These are phyloP conservation scores for Solanum arcanum DNA, from an alignment of 257 asterid species.

Conservation along the genomic window DNA sequence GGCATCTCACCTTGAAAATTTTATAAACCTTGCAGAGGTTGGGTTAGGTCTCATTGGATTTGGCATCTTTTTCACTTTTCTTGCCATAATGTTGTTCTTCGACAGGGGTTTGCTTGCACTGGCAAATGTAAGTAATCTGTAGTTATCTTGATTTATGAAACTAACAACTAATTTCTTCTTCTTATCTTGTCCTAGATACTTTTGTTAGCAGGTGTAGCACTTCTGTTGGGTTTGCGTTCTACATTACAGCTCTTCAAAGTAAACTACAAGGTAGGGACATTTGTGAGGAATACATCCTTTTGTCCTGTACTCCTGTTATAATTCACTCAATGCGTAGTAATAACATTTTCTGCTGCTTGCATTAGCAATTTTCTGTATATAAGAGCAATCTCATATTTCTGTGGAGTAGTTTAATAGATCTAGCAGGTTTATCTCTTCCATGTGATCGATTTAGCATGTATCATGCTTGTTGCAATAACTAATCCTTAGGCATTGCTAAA, in stretches of 20 bases:
- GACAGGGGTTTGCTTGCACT: constrained; percentile 89
- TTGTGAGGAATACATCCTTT: not conserved
- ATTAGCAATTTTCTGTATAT: not conserved
- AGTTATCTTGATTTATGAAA: not conserved
- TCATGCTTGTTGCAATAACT: not conserved
- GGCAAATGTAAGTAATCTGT: constrained; percentile 59
- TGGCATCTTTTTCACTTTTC: constrained; percentile 69
- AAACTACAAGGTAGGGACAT: constrained; percentile 50
- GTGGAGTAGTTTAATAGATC: not conserved
- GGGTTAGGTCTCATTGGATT: constrained; percentile 79
- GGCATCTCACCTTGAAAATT: not conserved
- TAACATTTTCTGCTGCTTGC: not conserved
- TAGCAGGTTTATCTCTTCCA: not conserved
- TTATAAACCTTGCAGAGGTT: constrained; percentile 42
- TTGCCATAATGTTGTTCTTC: constrained; percentile 56
- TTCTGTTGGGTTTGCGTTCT: constrained; percentile 65
- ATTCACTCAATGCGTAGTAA: not conserved
- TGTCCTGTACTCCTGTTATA: not conserved
- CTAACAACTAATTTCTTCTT: not conserved
- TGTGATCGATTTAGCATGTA: not conserved
- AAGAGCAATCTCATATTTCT: not conserved
- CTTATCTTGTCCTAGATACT: constrained; percentile 38
- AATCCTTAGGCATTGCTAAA: not conserved
- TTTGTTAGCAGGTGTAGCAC: constrained; percentile 63
- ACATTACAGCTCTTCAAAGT: constrained; percentile 55